Evolutionary conservation across 768 basidiomycete genomes (phyloP).

Genomic region (Mycena metata): DNA sequence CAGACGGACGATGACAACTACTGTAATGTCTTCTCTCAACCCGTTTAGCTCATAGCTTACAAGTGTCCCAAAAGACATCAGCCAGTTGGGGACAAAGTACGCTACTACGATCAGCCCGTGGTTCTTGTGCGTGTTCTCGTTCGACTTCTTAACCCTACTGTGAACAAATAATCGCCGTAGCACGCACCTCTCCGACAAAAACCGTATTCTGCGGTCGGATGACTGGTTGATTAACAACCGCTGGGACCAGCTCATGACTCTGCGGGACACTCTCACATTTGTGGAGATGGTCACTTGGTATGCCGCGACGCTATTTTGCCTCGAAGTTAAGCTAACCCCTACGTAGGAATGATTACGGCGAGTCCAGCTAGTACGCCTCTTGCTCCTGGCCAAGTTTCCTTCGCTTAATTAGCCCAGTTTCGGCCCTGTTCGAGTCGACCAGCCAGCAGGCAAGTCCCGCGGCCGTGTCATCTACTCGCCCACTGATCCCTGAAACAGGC

Average conservation of each 20-base stretch:
- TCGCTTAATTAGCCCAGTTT: conserved; percentile 48
- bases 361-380: conserved; percentile 71
- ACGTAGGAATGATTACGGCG: conserved; percentile 79
- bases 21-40: conserved; percentile 49
- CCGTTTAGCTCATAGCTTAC: too few relatives aligned
- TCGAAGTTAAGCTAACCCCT: background rate
- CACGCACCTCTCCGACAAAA: conserved; percentile 67
- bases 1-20: conserved; percentile 64
- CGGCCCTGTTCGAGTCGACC: conserved; percentile 69
- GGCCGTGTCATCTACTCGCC: too few relatives aligned
- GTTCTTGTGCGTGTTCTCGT: conserved; percentile 55
- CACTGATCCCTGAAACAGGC: too few relatives aligned
- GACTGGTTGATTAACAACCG: conserved; percentile 76
- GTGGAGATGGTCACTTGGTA: conserved; percentile 82
- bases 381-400: background rate
- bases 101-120: conserved; percentile 62
- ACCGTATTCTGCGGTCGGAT: conserved; percentile 75
- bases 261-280: conserved; percentile 66
- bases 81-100: conserved; percentile 58
- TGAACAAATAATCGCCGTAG: conserved; percentile 44
- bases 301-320: conserved; percentile 28
- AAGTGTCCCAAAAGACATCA: too few relatives aligned
- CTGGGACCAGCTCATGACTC: conserved; percentile 77
- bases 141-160: background rate
- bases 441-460: conserved; percentile 60